Base-by-base conservation (phyloP, 2,329 filamentous ascomycete species). In the Bipolaris cookei region DNA sequence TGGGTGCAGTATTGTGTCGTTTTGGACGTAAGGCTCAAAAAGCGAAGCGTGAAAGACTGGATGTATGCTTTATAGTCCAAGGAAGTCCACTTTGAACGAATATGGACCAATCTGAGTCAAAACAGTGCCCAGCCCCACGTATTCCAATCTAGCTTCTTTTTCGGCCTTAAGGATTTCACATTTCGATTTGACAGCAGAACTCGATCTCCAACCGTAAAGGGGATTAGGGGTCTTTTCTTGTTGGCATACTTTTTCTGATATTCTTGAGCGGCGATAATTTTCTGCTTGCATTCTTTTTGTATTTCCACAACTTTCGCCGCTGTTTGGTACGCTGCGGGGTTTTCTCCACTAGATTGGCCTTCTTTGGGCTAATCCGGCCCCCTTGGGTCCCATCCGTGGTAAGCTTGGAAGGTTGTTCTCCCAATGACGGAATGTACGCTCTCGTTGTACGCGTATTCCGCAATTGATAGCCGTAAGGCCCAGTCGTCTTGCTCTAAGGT, bases 121-220 rank as follows among this genome's bases (percentile, higher is more conserved):
- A 35, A 47, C 35, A 37, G 30, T 11, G 4, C 13, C 7, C 10
- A 16, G 14, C 13, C 30, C 6, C 14, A 47, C 14, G 32, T 20
- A 47, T 37, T 47, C 16, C 20, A 49, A 10, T 49, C 10, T 18
- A 49, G 34, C n/a, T 38, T 48, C 13, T 49, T 49, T 3, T 41
- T 49, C 6, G 18, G 35, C 3, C 3, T 16, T n/a, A 20, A 28
- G 6, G n/a, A 41, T 13, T 1, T 2, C 2, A 49, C 18, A 20
- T 49, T 14, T 4, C 18, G 18, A n/a, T 49, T 49, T 28, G 2
- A 49, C 4, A 49, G 16, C 4, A 49, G 20, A 5, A 49, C n/a
- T 30, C 39, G 6, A 21, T 49, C 7, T 0, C 35, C n/a, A 16
- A 41, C 1, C 1, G 28, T 39, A 41, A 49, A 39, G 13, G n/a